Evolutionary conservation across 352 stramenopile genomes (phyloP).

Genomic region (Pythium scleroteichum): DNA sequence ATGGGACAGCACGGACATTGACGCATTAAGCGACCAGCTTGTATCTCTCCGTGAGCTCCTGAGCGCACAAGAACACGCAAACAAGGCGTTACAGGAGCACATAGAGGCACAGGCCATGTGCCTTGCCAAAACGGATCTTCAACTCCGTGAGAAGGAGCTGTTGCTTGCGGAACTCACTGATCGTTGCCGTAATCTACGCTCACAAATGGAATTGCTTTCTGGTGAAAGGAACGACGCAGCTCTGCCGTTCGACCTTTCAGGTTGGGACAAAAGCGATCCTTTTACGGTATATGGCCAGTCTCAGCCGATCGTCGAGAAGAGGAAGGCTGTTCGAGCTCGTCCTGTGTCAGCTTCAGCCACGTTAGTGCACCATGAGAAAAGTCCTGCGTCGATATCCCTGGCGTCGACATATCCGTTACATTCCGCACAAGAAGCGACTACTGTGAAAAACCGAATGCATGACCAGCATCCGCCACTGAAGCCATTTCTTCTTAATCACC

Average conservation of each 20-base stretch:
- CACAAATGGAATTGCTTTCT: constrained; percentile 15
- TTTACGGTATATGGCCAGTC: constrained; percentile 56
- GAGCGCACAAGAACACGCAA: constrained; percentile 23
- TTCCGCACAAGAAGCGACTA: no score
- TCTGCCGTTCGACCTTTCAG: constrained; percentile 8
- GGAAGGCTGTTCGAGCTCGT: constrained; percentile 11
- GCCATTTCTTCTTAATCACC: constrained; percentile 18
- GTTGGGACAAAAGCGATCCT: constrained; percentile 25
- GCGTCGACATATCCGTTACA: no score
- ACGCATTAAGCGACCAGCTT: constrained; percentile 36
- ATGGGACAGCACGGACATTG: constrained; percentile 54
- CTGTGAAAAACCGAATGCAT: background rate
- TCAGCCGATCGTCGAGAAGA: constrained; percentile 41
- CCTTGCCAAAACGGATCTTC: constrained; percentile 40
- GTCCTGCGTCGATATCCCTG: no score
- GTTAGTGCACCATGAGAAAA: background rate
- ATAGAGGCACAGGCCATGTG: constrained; percentile 35
- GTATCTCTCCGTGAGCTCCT: constrained; percentile 24
- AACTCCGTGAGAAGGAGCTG: constrained; percentile 58
- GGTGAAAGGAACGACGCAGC: background rate
- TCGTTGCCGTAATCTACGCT: constrained; percentile 42
- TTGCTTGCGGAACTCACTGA: constrained; percentile 51
- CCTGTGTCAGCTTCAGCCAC: constrained; percentile 32
- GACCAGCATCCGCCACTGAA: constrained; percentile 11
- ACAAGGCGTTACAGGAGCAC: constrained; percentile 12